Conservation (phyloP, 768 basidiomycete genomes). For the Pholiota molesta region DNA sequence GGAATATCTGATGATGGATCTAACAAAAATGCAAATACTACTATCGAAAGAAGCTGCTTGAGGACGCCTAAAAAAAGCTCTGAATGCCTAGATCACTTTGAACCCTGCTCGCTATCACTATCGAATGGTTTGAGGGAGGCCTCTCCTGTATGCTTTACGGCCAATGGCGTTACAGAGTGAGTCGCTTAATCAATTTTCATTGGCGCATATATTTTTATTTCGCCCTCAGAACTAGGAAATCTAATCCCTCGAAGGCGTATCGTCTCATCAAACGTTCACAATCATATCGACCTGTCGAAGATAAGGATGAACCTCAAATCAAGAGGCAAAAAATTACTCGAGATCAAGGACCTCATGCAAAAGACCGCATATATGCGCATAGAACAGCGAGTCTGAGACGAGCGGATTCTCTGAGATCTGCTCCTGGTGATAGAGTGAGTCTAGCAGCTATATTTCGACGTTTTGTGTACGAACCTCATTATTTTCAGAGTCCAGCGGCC, state of each 20-base stretch:
- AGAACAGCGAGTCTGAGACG: slow-evolving; percentile 22
- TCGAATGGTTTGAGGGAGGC: neutral
- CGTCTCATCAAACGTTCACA: slow-evolving; percentile 23
- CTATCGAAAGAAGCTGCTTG: neutral
- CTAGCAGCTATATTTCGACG: neutral
- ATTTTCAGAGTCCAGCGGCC: neutral
- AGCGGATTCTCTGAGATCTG: slow-evolving; percentile 19
- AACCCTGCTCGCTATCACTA: neutral
- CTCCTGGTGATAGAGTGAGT: neutral
- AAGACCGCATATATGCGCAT: slow-evolving; percentile 22
- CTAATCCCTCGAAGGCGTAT: slow-evolving; percentile 1
- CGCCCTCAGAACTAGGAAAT: neutral
- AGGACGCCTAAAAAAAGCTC: neutral
- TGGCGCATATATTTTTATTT: neutral
- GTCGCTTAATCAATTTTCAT: neutral
- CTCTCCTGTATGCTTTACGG: neutral
- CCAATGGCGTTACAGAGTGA: neutral
- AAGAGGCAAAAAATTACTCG: slow-evolving; percentile 16
- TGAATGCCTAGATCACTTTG: neutral
- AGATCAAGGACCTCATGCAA: neutral
- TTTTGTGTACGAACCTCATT: neutral
- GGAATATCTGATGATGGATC: neutral
- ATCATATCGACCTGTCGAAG: slow-evolving; percentile 7
- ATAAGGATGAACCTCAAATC: neutral
- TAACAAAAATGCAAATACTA: neutral